Base-by-base conservation (phyloP, 148 eudicot genomes). In the Drosera capensis region DNA sequence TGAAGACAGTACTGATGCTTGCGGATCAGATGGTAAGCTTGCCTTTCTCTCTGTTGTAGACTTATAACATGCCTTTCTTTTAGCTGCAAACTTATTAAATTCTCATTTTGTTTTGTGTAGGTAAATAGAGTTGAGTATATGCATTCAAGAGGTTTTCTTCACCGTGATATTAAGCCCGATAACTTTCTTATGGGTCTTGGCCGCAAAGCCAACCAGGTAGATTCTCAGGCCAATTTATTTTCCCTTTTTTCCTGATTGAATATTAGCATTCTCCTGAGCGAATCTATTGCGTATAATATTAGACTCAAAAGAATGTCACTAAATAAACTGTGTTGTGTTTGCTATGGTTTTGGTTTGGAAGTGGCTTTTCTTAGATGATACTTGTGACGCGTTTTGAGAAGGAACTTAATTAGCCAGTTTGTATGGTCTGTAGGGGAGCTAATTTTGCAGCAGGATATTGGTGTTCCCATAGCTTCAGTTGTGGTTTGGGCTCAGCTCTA, bases 161-260 rank as follows among this genome's bases (percentile, higher is more conserved):
- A 84, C 63, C 94, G 94, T 64, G 94, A 84, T 51, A 84, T 84
- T 40, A 84, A 84, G 55, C 94, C 94, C 25, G 94, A 84, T 61
- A 84, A 84, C 55, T 84, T 84, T 48, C 52, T 84, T 34, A 84
- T 84, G 94, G 94, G 94, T 25, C 72, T 84, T 30, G 94, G 94
- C 24, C 81, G 88, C 45, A 84, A 74, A 71, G 88, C 94, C 7
- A 79, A 75, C 64, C 86, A 82, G 83, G 94, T 82, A 70, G 16
- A 31, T 30, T n/a, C 41, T 46, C 25, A 34, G 13, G 18, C 45
- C 3, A 9, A 4, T 9, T 28, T 28, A 11, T 4, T 34, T 34
- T 34, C 2, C n/a, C 38, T 34, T n/a, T n/a, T 11, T 3, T 13
- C 5, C 9, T 34, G 9, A 13, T 9, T 34, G 38, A 11, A 5